Base-by-base conservation (phyloP, 2,329 filamentous ascomycete genomes). In the Penicillium sp. region DNA sequence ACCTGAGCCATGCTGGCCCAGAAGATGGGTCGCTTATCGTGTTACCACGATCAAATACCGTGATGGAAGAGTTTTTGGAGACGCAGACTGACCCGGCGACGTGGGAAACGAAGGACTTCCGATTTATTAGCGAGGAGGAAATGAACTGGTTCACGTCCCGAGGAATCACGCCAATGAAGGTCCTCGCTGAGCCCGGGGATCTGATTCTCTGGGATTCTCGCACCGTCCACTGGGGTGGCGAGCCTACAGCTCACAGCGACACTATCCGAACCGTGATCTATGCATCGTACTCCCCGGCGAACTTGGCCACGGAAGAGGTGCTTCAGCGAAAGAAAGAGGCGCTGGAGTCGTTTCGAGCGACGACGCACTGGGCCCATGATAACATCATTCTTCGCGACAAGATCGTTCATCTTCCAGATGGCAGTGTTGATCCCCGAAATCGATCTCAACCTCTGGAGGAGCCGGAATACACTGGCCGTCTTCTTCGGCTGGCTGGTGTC, bases 141-240 rank as follows among this genome's bases (percentile, higher is more conserved):
- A 47, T 67, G 21, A 25, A 48, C 9, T 68, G 62, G 62, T 63
- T 64, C 36, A 32, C 43, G 15, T 36, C 33, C 4, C 43, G 41
- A 10, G 62, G 58, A 7, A 37, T 58, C 32, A 42, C 50, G n/a
- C 54, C 56, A 3, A 16, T 43, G 19, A 69, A 72, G 45, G 62
- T 71, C 1, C 29, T 45, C 14, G 68, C 68, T 10, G 67, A 68
- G n/a, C 69, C 70, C 0, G 69, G 69, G 9, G 69, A 72, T 25
- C 49, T 72, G 38, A 53, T 72, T 7, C 53, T 71, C 6, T 70
- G 67, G 66, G 66, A 70, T 41, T 58, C 53, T n/a, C 58, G 63
- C 2, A 60, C 57, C 19, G 36, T 41, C 4, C 47, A 50, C 11
- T 50, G 47, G 47, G 47, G 51, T 25, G 51, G 51, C 8, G 50